phyloP scores from a whole-genome alignment of 2,329 filamentous ascomycete species.

The Talaromyces sp. region DNA sequence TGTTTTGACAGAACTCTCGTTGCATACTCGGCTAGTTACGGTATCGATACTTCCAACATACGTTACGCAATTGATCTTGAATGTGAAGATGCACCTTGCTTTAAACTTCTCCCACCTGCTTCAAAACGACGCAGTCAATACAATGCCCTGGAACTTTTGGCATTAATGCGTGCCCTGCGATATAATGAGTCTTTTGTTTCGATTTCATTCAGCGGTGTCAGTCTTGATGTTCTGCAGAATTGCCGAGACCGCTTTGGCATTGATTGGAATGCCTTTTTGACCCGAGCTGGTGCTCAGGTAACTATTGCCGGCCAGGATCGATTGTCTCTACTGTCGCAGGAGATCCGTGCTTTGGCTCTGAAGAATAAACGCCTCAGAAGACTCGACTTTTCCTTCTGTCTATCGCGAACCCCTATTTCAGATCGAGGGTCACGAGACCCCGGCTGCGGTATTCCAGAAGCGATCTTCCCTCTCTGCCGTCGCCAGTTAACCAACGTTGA shows the following conservation, averaged over 20 bases:
- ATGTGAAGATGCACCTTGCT: conserved; percentile 65
- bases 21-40: conserved; percentile 68
- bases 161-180: conserved; percentile 65
- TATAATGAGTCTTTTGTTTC: conserved; percentile 68
- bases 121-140: conserved; percentile 52
- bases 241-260: conserved; percentile 58
- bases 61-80: conserved; percentile 60
- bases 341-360: conserved; percentile 63
- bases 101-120: conserved; percentile 59
- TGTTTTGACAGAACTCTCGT: conserved; percentile 65
- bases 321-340: conserved; percentile 63
- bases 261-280: conserved; percentile 61
- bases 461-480: conserved; percentile 65
- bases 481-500: conserved; percentile 66
- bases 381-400: conserved; percentile 63
- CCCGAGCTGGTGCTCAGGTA: conserved; percentile 56
- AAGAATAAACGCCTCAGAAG: conserved; percentile 62
- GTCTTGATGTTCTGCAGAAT: conserved; percentile 62
- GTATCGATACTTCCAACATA: conserved; percentile 64
- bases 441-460: conserved; percentile 67
- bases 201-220: conserved; percentile 64
- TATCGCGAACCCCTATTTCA: conserved; percentile 55
- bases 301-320: conserved; percentile 52
- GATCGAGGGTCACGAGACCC: conserved; percentile 52
- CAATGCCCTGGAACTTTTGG: conserved; percentile 60